Base-by-base conservation (phyloP, 306 rosid species). In the Parietaria judaica region DNA sequence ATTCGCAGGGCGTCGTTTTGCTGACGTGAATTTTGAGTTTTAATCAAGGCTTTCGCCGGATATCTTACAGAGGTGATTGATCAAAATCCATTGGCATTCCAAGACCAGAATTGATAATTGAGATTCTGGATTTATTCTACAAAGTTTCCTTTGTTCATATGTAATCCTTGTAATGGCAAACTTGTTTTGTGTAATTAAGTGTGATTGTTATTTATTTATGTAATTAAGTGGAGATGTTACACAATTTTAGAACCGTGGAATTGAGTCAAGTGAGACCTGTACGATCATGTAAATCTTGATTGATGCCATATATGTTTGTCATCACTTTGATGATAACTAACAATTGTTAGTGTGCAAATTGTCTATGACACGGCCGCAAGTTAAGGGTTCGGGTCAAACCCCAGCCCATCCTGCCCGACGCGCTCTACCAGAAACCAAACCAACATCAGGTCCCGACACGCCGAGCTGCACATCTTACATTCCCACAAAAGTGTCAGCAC, bases 1-100 rank as follows among this genome's bases (percentile, higher is more conserved):
- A 51, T 57, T 69, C 57, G 66, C 78, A 56, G 56, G 55, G 36
- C 36, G 37, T 35, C 52, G 48, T 63, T 52, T 61, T n/a, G 53
- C 37, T 23, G 50, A 58, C 23, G 7, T 58, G 12, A 9, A 14
- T 58, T 14, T 0, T n/a, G 49, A 45, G 55, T 14, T 36, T n/a
- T 5, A n/a, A 54, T 58, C 9, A 47, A 49, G 14, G 38, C 5
- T 45, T 6, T 36, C n/a, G 43, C 46, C 63, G n/a, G 3, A 60
- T 11, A 5, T 15, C 16, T 3, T 16, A 41, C 44, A 55, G n/a
- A 0, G 62, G 23, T 61, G 61, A 55, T 50, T 64, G 43, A 4
- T 55, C 35, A 9, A 15, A 36, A 31, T 54, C 34, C 55, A 9
- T 37, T 12, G n/a, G 15, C 2, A n/a, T 14, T 17, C 47, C 16